These are phyloP conservation scores for Tricharina praecox DNA, from an alignment of 495 filamentous ascomycete species.

Conservation along the genomic window DNA sequence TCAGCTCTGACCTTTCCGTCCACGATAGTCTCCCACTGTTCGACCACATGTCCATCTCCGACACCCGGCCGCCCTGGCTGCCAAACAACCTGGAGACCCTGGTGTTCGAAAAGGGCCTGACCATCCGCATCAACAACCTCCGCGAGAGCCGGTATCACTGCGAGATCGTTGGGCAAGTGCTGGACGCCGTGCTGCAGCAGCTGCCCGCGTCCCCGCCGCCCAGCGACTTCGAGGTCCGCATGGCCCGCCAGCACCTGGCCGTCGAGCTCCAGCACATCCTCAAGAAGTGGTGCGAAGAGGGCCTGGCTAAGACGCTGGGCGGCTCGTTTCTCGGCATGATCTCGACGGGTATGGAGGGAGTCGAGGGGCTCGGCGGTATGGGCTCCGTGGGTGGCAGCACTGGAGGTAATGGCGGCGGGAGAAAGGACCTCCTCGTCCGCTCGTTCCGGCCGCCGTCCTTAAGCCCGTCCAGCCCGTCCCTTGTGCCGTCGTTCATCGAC, in stretches of 20 bases:
- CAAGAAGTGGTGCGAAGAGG: slow-evolving; percentile 14
- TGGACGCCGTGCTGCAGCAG: not conserved
- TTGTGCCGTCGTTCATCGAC: no score
- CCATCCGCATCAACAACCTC: not conserved
- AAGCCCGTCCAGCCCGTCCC: no score
- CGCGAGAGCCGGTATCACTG: not conserved
- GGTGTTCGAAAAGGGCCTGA: not conserved
- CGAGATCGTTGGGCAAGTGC: not conserved
- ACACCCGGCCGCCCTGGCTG: not conserved
- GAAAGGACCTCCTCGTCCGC: no score
- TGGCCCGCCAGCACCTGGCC: slow-evolving; percentile 19
- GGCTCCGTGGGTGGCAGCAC: no score
- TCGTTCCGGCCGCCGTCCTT: no score
- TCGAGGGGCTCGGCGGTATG: no score
- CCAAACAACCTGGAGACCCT: not conserved
- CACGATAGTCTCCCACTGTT: not conserved
- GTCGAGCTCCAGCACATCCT: slow-evolving; percentile 21
- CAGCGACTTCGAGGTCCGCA: slow-evolving; percentile 14
- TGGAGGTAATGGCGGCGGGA: no score
- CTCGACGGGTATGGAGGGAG: no score
- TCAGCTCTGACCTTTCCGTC: not conserved
- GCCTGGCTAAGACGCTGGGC: no score
- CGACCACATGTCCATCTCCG: not conserved
- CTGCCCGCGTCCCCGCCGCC: not conserved
- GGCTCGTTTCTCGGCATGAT: no score